Evolutionary conservation across 2,329 filamentous ascomycete species (phyloP).

Genomic region (Fusarium sp.): DNA sequence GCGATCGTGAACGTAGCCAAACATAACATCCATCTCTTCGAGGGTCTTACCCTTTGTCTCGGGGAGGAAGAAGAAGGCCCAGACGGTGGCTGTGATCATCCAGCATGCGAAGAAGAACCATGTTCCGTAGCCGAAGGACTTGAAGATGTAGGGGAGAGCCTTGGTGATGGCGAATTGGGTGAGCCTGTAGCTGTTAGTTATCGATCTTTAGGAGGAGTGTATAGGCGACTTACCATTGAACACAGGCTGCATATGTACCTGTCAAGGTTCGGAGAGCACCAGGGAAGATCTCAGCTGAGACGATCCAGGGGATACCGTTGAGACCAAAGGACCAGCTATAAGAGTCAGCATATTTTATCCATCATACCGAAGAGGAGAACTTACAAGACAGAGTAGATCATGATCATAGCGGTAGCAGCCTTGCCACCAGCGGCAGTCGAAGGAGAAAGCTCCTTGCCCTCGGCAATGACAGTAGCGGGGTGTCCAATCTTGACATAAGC

Average conservation of each 20-base stretch:
- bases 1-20: slow-evolving; percentile 41
- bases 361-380: slow-evolving; percentile 15
- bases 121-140: slow-evolving; percentile 58
- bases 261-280: slow-evolving; percentile 55
- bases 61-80: slow-evolving; percentile 63
- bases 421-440: slow-evolving; percentile 59
- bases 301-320: slow-evolving; percentile 59
- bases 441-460: slow-evolving; percentile 54
- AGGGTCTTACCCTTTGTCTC: slow-evolving; percentile 66
- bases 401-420: slow-evolving; percentile 64
- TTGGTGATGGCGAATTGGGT: slow-evolving; percentile 57
- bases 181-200: slow-evolving; percentile 30
- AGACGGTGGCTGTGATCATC: slow-evolving; percentile 60
- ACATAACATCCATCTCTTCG: slow-evolving; percentile 61
- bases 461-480: slow-evolving; percentile 56
- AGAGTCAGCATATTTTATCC: neutral
- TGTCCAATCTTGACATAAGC: slow-evolving; percentile 64
- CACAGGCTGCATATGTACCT: slow-evolving; percentile 53
- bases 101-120: slow-evolving; percentile 68
- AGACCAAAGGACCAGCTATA: slow-evolving; percentile 56
- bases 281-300: slow-evolving; percentile 58
- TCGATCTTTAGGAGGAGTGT: accelerated
- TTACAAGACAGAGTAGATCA: slow-evolving; percentile 64
- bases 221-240: slow-evolving; percentile 47
- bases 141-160: slow-evolving; percentile 57